Evolutionary conservation across 2,329 filamentous ascomycete genomes (phyloP).

Genomic region (Incumbomyces delicatus): DNA sequence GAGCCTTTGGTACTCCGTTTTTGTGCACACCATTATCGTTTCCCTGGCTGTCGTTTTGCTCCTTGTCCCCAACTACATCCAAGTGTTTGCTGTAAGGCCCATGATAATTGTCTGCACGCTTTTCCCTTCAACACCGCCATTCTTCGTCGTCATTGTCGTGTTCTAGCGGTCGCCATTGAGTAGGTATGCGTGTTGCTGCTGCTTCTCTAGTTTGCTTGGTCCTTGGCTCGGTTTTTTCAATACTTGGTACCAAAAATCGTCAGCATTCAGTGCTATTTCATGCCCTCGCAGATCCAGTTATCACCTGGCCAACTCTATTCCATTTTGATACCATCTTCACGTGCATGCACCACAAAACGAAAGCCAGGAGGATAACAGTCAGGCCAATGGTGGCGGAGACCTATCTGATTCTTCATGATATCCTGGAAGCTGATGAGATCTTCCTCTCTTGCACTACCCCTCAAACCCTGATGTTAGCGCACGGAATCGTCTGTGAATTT

Average conservation of each 20-base stretch:
- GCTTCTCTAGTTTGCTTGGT: too few species aligned
- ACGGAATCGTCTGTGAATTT: constrained; percentile 22
- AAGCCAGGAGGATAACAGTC: constrained; percentile 38
- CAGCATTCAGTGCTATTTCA: too few species aligned
- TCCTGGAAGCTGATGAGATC: constrained; percentile 23
- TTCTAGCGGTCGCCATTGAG: too few species aligned
- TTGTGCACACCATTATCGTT: too few species aligned
- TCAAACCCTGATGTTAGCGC: constrained; percentile 22
- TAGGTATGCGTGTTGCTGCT: too few species aligned
- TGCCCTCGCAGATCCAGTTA: too few species aligned
- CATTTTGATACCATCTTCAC: constrained; percentile 42
- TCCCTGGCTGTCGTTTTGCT: too few species aligned
- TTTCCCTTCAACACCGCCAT: constrained; percentile 25
- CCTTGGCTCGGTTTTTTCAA: constrained; percentile 13
- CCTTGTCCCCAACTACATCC: too few species aligned
- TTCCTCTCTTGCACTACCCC: constrained; percentile 19
- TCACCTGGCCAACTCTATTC: constrained; percentile 41
- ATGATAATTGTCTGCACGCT: constrained; percentile 27
- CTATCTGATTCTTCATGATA: constrained; percentile 23
- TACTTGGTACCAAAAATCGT: too few species aligned
- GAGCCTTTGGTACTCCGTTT: constrained; percentile 21
- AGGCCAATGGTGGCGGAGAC: constrained; percentile 37
- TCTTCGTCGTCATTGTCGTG: constrained; percentile 19
- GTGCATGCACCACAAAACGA: constrained; percentile 41
- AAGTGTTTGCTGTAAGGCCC: constrained; percentile 27